Base-by-base conservation (phyloP, 192 early-diverging fungal species). In the Powellomyces hirtus region DNA sequence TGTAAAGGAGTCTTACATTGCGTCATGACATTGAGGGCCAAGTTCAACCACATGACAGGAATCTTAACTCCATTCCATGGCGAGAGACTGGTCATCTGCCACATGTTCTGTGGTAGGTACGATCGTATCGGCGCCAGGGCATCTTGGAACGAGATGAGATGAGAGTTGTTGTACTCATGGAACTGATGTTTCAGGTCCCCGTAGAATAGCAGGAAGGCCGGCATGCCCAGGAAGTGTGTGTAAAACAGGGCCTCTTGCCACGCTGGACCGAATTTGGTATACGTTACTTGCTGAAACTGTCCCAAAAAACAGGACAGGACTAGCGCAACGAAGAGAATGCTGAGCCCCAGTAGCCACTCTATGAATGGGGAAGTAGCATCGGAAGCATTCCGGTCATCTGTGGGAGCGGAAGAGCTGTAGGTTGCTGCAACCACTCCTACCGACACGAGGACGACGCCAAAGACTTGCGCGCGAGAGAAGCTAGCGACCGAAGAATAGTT, bases 211-310 rank as follows among this genome's bases (percentile, higher is more conserved):
- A 89, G 40, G 66, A 96, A 96, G 70, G 90, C 81, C 0, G 94
- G 94, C 26, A 96, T 62, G 0, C 89, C 90, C 29, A 94, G 64
- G 22, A 85, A 71, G 66, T 96, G 94, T 4, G 85, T 88, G 62
- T 96, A 96, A 71, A 96, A 96, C 20, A 96, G 75, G 0, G 90
- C 92, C 71, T 96, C 94, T 18, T 86, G 81, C 94, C 94, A 96
- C 51, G 89, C 83, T 30, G 88, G 84, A 18, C 91, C 89, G 50
- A 91, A 94, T 44, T 79, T 85, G 11, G 75, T 65, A 64, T 94
- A 94, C 16, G 90, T 92, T 0, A 77, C 35, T 66, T 96, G 92
- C 69, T 96, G 94, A 57, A 86, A 86, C 57, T 94, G 78, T 0
- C 94, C 94, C 64, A 96, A 84, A 16, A 92, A 59, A 34, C 89